These are phyloP conservation scores for Tricholomella constricta DNA, from an alignment of 768 basidiomycete species.

Conservation along the genomic window DNA sequence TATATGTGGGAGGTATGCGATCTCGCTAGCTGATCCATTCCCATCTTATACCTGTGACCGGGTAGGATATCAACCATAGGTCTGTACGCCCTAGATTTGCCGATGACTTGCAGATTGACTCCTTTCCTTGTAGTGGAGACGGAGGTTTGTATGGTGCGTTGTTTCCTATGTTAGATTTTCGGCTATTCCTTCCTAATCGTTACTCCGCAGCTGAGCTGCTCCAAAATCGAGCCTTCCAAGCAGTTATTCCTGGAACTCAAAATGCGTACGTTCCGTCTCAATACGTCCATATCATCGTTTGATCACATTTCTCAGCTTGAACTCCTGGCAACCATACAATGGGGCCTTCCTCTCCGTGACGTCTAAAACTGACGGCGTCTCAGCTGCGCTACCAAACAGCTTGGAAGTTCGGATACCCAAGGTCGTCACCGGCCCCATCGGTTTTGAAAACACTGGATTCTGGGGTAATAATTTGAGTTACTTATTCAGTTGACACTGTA, in stretches of 20 bases:
- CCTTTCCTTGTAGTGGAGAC: conserved; percentile 30
- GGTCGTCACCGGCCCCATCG: conserved; percentile 34
- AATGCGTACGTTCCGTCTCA: conserved; percentile 29
- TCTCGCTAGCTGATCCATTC: not conserved
- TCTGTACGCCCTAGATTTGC: not conserved
- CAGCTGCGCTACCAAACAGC: conserved; percentile 54
- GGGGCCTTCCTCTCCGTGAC: conserved; percentile 37
- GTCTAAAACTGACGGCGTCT: conserved; percentile 48
- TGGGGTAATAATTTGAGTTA: conserved; percentile 41
- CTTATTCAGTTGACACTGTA: no score
- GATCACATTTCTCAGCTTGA: conserved; percentile 25
- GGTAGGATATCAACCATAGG: conserved; percentile 36
- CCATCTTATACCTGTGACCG: not conserved
- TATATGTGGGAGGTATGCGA: conserved; percentile 37
- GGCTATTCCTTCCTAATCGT: not conserved
- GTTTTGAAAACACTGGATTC: conserved; percentile 57
- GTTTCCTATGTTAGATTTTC: not conserved
- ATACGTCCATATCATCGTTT: not conserved
- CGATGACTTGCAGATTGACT: not conserved
- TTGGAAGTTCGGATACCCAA: conserved; percentile 49
- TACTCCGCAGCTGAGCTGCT: conserved; percentile 35
- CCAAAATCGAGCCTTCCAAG: conserved; percentile 63
- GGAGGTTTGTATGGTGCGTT: conserved; percentile 40
- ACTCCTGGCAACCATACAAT: conserved; percentile 47
- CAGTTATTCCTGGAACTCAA: conserved; percentile 48